Base-by-base conservation (phyloP, 805 yeast species). In the Candida suzukii region DNA sequence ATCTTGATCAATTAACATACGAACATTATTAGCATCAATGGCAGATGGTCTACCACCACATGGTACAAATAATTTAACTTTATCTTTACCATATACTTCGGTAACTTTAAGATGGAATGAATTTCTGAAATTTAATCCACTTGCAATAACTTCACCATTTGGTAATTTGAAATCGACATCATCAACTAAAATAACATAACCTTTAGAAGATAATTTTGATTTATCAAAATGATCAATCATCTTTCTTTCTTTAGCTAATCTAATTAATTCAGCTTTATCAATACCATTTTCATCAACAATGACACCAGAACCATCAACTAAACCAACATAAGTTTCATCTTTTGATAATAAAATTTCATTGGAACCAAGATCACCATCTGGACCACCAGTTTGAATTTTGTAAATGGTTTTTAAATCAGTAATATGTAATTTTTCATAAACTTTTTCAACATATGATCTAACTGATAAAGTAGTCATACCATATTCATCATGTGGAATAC, bases 21-120 rank as follows among this genome's bases (percentile, higher is more conserved):
- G 67, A 44, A 90, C 93, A 55, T 85, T 93, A 62, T 79, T 82
- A 48, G 90, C 78, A 62, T 90, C 95, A 61, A 91, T 80, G 18
- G 98, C 95, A 53, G 86, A 91, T 45, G 99, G 99, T 67, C 99
- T 83, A 52, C 99, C 99, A 64, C 99, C 99, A 66, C 99, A 91
- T 44, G 99, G 99, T 34, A 90, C 97, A 66, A 93, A 90, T 57
- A 91, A 68, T 54, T 88, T 88, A 46, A 88, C 72, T 26, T 74
- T 73, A 35, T 76, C 74, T 21, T 50, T 43, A 32, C 76, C 78
- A 54, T 77, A 78, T 46, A 74, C 74, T 45, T 83, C 80, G 46
- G 78, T 74, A 45, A 83, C 60, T 50, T 79, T 76, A 50, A 87
- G 71, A 61, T 91, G 99, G 80, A 85, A 91, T 32, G 78, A 74